These are phyloP conservation scores for Pyricularia pennisetigena DNA, from an alignment of 2,329 filamentous ascomycete species.

Conservation along the genomic window DNA sequence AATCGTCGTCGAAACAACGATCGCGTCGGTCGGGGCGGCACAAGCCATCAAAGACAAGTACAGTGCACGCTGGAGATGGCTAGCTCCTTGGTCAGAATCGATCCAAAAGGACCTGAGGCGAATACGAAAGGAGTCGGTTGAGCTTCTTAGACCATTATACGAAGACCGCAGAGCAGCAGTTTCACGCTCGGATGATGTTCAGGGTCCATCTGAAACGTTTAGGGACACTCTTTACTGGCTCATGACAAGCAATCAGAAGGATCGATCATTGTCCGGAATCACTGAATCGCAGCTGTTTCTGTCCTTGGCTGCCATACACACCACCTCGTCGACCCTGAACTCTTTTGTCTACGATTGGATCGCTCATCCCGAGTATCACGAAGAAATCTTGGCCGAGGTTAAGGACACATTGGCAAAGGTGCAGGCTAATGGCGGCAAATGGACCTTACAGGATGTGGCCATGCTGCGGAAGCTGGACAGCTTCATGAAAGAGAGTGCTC, in stretches of 20 bases:
- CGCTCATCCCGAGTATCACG: conserved; percentile 36
- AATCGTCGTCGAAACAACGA: not conserved
- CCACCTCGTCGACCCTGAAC: conserved; percentile 9
- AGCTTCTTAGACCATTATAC: not conserved
- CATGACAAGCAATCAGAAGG: not conserved
- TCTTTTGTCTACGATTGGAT: conserved; percentile 36
- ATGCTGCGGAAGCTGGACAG: conserved; percentile 22
- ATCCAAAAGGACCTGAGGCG: not conserved
- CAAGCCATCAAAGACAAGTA: not conserved
- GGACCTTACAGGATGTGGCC: conserved; percentile 16
- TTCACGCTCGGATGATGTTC: too few relatives aligned
- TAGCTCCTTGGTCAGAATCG: not conserved
- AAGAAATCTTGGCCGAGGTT: conserved; percentile 43
- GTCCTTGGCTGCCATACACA: conserved; percentile 18
- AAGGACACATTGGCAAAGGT: conserved; percentile 23
- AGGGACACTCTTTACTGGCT: not conserved
- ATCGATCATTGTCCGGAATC: not conserved
- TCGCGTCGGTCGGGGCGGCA: not conserved
- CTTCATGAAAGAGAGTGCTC: conserved; percentile 24
- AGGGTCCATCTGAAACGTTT: not conserved
- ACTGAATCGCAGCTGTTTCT: conserved; percentile 5
- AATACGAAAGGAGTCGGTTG: not conserved
- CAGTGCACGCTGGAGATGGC: not conserved
- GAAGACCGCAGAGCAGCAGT: not conserved
- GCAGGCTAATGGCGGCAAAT: conserved; percentile 8